phyloP scores from a whole-genome alignment of 2,329 filamentous ascomycete species.

The Hawksworthiomyces lignivorus region DNA sequence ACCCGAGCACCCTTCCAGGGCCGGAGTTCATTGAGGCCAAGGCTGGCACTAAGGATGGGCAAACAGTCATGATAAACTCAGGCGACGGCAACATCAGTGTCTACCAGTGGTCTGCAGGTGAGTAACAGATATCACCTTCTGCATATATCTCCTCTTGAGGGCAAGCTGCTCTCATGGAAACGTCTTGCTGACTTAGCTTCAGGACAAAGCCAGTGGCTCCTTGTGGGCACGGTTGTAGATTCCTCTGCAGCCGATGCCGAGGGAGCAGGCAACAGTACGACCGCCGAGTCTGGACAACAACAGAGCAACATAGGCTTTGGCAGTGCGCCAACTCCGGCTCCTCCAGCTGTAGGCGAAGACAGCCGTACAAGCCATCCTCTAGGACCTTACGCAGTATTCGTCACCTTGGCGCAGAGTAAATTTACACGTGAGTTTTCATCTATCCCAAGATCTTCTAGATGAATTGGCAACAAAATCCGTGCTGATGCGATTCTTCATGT shows the following conservation, averaged over 20 bases:
- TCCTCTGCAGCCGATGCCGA: conserved; percentile 9
- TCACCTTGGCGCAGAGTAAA: conserved; percentile 12
- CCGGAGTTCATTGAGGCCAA: conserved; percentile 78
- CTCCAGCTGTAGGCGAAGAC: conserved; percentile 66
- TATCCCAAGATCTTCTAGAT: too few relatives aligned
- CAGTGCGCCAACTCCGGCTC: conserved; percentile 63
- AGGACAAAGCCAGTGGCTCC: conserved; percentile 67
- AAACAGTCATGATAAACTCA: conserved; percentile 86
- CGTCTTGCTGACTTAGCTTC: too few relatives aligned
- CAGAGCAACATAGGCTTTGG: conserved; percentile 35
- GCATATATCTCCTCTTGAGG: too few relatives aligned
- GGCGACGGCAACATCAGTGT: conserved; percentile 74
- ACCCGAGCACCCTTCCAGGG: conserved; percentile 86
- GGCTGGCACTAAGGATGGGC: conserved; percentile 88
- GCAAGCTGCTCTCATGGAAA: too few relatives aligned
- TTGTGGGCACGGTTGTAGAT: conserved; percentile 90
- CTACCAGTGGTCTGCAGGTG: conserved; percentile 69
- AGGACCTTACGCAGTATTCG: conserved; percentile 38
- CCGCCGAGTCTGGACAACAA: conserved; percentile 84
- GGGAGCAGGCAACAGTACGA: conserved; percentile 68
- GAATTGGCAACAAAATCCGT: conserved; percentile 26
- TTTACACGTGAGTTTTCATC: conserved; percentile 12
- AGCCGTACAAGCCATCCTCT: conserved; percentile 73
- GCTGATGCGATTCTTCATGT: neutral
- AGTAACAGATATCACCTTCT: conserved; percentile 19